Conservation (phyloP, 208 protist species). For the Herpetomonas tarakana region DNA sequence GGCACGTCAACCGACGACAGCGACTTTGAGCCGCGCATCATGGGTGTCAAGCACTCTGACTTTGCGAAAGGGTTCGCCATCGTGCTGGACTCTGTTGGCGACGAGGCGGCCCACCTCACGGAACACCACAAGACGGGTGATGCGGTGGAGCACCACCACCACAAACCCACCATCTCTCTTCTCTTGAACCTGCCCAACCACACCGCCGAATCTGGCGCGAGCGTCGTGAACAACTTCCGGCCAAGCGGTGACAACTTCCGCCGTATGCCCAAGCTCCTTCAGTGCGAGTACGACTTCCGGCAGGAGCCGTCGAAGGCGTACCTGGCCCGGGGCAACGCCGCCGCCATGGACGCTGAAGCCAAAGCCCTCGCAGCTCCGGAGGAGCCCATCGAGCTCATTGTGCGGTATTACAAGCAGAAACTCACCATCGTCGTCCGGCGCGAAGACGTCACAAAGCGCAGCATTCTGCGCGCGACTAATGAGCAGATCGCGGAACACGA, state of each 20-base stretch:
- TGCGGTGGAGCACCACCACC: constrained; percentile 30
- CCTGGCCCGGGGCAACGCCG: neutral
- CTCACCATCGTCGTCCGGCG: constrained; percentile 52
- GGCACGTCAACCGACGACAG: constrained; percentile 60
- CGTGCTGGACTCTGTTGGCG: constrained; percentile 67
- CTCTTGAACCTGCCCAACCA: constrained; percentile 66
- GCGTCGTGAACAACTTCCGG: constrained; percentile 66
- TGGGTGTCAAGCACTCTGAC: constrained; percentile 78
- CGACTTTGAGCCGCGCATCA: constrained; percentile 51
- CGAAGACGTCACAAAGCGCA: constrained; percentile 36
- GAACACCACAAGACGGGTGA: constrained; percentile 23
- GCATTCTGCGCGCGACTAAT: constrained; percentile 11
- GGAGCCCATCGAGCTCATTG: constrained; percentile 66
- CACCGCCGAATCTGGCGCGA: constrained; percentile 19
- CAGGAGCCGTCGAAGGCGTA: constrained; percentile 41
- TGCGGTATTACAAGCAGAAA: constrained; percentile 71
- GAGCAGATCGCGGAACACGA: constrained; percentile 19
- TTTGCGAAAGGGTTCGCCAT: constrained; percentile 69
- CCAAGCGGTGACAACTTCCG: constrained; percentile 40
- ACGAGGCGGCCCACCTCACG: constrained; percentile 28
- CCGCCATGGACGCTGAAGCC: constrained; percentile 17
- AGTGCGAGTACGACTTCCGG: constrained; percentile 71
- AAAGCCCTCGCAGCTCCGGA: constrained; percentile 41
- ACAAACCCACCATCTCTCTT: constrained; percentile 54
- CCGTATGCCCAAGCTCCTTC: constrained; percentile 29